A percentile compares a stretch with the other conserved stretches of the same genome.
phyloP scores from a whole-genome alignment of 2,329 filamentous ascomycete genomes.

The Ophiostoma himal-ulmi region DNA sequence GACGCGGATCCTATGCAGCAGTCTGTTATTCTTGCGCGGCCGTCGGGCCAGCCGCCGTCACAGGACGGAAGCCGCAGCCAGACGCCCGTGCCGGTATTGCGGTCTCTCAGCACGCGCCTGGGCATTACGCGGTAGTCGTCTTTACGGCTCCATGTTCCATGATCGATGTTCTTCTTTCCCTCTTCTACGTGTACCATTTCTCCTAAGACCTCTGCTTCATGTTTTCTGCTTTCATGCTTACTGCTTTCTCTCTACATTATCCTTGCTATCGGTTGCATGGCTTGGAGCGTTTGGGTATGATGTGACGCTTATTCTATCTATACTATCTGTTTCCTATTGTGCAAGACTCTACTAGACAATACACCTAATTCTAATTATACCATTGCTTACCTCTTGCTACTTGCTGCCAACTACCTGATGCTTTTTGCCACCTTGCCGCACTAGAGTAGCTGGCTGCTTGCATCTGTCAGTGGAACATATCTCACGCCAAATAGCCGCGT shows the following conservation, averaged over 20 bases:
- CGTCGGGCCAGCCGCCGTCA: background rate
- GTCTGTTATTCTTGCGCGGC: slow-evolving; percentile 21
- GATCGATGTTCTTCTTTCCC: background rate
- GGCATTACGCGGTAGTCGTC: slow-evolving; percentile 10
- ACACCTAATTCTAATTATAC: background rate
- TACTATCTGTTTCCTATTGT: background rate
- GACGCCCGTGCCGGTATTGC: slow-evolving; percentile 11
- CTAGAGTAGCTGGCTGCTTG: background rate
- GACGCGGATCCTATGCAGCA: slow-evolving; percentile 24
- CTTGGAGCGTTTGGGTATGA: background rate
- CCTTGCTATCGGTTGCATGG: background rate
- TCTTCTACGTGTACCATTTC: background rate
- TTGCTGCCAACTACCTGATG: too few relatives aligned
- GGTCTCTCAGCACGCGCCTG: slow-evolving; percentile 20
- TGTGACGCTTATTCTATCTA: background rate
- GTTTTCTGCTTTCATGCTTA: background rate
- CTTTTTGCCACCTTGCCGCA: background rate
- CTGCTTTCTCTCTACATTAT: background rate
- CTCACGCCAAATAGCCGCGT: slow-evolving; percentile 63
- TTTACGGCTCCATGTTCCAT: too few relatives aligned
- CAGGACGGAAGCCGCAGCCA: slow-evolving; percentile 1
- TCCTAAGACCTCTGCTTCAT: background rate
- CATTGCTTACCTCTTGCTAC: background rate
- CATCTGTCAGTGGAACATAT: slow-evolving; percentile 50
- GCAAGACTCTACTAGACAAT: background rate